Conservation (phyloP, 768 basidiomycete genomes). For the Suillus hirtellus region DNA sequence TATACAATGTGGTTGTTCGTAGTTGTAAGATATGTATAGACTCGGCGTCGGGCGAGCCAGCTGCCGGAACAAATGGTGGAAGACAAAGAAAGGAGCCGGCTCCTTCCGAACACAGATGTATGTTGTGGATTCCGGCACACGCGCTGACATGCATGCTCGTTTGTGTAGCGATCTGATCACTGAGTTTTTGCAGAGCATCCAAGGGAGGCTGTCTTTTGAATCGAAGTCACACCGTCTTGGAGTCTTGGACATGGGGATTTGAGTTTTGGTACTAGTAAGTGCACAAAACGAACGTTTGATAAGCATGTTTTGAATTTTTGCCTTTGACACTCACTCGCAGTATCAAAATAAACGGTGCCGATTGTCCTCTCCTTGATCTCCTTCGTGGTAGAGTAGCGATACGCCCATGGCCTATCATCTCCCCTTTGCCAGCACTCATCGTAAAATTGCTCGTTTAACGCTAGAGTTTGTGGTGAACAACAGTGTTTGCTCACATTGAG, state of each 20-base stretch:
- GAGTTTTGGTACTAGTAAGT: neutral
- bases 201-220: neutral
- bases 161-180: neutral
- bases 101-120: too few relatives aligned
- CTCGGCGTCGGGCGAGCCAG: too few relatives aligned
- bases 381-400: constrained; percentile 32
- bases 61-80: too few relatives aligned
- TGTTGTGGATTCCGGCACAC: too few relatives aligned
- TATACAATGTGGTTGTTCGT: too few relatives aligned
- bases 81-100: too few relatives aligned
- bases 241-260: neutral
- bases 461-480: constrained; percentile 17
- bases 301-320: neutral
- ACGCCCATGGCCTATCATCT: constrained; percentile 22
- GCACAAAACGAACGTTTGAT: neutral
- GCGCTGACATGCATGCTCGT: neutral
- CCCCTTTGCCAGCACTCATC: constrained; percentile 11
- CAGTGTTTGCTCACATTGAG: constrained; percentile 12
- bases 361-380: constrained; percentile 27
- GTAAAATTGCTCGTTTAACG: constrained; percentile 23
- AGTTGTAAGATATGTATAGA: too few relatives aligned
- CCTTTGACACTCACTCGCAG: neutral
- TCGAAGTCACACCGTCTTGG: neutral
- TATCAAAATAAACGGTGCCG: neutral
- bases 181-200: neutral